These are phyloP conservation scores for Kodamaea sp. DNA, from an alignment of 1,139 yeast species.

Conservation along the genomic window DNA sequence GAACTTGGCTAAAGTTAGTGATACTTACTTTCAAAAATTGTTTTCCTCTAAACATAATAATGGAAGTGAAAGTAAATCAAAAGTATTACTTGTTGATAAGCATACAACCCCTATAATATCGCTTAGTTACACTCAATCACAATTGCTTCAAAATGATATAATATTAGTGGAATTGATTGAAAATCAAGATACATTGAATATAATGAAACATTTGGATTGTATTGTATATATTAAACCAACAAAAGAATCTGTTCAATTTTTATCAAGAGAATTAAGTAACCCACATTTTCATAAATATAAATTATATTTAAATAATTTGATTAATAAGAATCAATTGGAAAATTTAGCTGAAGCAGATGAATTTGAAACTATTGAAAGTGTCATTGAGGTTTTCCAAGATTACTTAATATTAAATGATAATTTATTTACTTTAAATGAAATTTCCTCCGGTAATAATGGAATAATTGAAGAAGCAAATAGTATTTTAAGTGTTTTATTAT, in stretches of 20 bases:
- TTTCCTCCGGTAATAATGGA: background rate
- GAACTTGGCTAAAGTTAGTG: constrained; percentile 34
- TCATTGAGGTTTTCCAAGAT: constrained; percentile 83
- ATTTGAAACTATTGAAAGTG: constrained; percentile 69
- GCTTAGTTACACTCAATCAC: constrained; percentile 83
- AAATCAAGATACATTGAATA: constrained; percentile 60
- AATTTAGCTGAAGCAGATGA: constrained; percentile 88
- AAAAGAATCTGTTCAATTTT: constrained; percentile 53
- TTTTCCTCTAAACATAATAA: constrained; percentile 17
- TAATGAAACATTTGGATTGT: constrained; percentile 78
- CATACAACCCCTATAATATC: constrained; percentile 81
- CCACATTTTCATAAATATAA: constrained; percentile 82
- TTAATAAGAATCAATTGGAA: constrained; percentile 75
- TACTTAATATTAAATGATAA: constrained; percentile 70
- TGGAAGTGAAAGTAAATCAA: constrained; percentile 46
- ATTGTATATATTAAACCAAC: constrained; percentile 76
- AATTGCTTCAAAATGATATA: constrained; percentile 73
- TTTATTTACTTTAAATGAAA: constrained; percentile 37
- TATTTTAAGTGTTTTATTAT: constrained; percentile 61
- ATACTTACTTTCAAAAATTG: constrained; percentile 35
- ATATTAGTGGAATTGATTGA: constrained; percentile 72
- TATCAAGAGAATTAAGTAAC: constrained; percentile 62
- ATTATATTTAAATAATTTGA: constrained; percentile 70
- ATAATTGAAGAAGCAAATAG: constrained; percentile 47
- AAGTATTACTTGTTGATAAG: constrained; percentile 74